Evolutionary conservation across 2,329 filamentous ascomycete species (phyloP).

Genomic region (Trichoderma citrinoviride): DNA sequence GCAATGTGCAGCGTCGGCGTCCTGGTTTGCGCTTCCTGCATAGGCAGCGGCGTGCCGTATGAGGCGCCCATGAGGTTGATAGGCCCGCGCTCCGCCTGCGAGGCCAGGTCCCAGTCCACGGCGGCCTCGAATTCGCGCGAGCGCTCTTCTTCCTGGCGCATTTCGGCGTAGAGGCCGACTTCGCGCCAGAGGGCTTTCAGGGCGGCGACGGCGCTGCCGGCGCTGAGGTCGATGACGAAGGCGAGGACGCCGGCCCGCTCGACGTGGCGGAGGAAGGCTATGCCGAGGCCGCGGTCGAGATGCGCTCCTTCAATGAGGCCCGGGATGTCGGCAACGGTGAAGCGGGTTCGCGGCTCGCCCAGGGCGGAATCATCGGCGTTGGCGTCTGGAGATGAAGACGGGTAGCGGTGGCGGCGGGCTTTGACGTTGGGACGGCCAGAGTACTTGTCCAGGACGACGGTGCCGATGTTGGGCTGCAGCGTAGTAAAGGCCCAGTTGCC

Average conservation of each 20-base stretch:
- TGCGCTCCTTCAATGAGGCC: conserved; percentile 91
- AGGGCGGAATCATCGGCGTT: conserved; percentile 39
- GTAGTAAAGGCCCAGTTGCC: conserved; percentile 98
- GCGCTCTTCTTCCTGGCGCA: conserved; percentile 69
- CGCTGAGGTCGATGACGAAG: conserved; percentile 84
- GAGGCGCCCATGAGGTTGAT: conserved; percentile 29
- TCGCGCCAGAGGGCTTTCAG: conserved; percentile 86
- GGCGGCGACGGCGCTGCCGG: conserved; percentile 74
- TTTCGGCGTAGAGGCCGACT: conserved; percentile 80
- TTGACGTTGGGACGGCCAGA: conserved; percentile 65
- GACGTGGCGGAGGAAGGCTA: conserved; percentile 90
- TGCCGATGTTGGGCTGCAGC: conserved; percentile 90
- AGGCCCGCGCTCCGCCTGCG: conserved; percentile 35
- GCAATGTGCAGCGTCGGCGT: conserved; percentile 66
- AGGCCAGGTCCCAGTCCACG: conserved; percentile 59
- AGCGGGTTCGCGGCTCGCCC: conserved; percentile 65
- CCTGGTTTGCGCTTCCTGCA: conserved; percentile 19
- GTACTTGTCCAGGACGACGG: conserved; percentile 86
- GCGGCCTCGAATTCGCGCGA: conserved; percentile 57
- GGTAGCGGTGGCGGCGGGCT: conserved; percentile 36
- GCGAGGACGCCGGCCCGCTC: conserved; percentile 90
- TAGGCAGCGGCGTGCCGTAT: conserved; percentile 20
- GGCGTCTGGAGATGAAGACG: conserved; percentile 40
- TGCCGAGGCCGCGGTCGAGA: conserved; percentile 83
- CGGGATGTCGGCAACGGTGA: conserved; percentile 94